Evolutionary conservation across 2,329 filamentous ascomycete species (phyloP).

Genomic region (Monilinia polystroma): DNA sequence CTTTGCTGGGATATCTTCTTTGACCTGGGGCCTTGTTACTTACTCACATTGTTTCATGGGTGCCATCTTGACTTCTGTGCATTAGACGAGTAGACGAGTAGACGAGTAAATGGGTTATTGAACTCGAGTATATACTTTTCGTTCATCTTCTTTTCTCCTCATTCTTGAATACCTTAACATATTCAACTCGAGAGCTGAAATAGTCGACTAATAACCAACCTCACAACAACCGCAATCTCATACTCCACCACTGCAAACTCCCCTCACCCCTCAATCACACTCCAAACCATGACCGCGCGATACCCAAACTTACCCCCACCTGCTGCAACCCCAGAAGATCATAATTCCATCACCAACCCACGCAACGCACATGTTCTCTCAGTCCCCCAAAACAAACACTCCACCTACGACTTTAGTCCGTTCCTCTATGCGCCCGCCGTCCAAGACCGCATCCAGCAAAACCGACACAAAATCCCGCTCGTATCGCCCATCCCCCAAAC

Average conservation of each 20-base stretch:
- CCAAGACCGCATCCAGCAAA: background rate
- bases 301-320: background rate
- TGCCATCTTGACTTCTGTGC: too few species aligned
- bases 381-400: slow-evolving; percentile 11
- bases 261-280: background rate
- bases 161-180: background rate
- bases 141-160: too few species aligned
- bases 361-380: slow-evolving; percentile 1
- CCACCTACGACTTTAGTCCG: slow-evolving; percentile 27
- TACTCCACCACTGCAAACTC: background rate
- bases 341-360: background rate
- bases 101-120: too few species aligned
- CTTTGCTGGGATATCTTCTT: too few species aligned
- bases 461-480: slow-evolving; percentile 22
- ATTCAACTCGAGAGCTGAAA: too few species aligned
- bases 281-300: background rate
- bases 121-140: background rate
- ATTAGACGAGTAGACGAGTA: too few species aligned
- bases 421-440: slow-evolving; percentile 29
- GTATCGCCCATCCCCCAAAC: slow-evolving; percentile 29
- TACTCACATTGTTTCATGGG: too few species aligned
- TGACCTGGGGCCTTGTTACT: too few species aligned
- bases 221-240: too few species aligned
- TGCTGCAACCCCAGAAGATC: background rate
- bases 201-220: too few species aligned